phyloP scores from a whole-genome alignment of 495 filamentous ascomycete species.

The Endocarpon pusillum region DNA sequence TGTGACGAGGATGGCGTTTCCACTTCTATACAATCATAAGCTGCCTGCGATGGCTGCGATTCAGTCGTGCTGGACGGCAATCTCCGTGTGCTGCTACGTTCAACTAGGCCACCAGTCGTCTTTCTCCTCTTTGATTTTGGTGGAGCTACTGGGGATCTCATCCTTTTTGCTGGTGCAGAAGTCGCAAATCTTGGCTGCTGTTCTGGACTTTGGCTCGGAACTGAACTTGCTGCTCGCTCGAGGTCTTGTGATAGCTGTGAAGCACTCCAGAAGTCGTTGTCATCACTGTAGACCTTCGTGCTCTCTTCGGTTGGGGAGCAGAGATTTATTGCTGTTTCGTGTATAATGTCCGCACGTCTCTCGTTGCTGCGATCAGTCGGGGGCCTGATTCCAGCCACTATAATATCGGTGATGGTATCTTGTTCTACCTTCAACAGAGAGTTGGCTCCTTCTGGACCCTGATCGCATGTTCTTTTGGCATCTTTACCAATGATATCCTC shows the following conservation, averaged over 20 bases:
- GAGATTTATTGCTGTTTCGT: constrained; percentile 5
- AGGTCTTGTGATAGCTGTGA: constrained; percentile 30
- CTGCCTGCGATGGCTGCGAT: neutral
- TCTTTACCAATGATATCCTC: too few species aligned
- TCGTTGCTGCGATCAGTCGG: neutral
- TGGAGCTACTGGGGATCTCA: too few species aligned
- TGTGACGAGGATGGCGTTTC: neutral
- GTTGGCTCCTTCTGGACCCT: constrained; percentile 1
- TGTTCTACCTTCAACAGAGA: constrained; percentile 2
- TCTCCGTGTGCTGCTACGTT: constrained; percentile 5
- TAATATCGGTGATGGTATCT: neutral
- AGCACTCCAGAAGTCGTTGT: constrained; percentile 25
- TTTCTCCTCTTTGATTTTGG: constrained; percentile 28
- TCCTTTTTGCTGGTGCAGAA: constrained; percentile 7
- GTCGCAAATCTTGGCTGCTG: constrained; percentile 1
- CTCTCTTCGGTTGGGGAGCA: constrained; percentile 14
- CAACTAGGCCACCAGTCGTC: constrained; percentile 13
- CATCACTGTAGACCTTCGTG: constrained; percentile 15
- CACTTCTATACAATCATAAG: neutral
- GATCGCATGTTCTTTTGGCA: constrained; percentile 5
- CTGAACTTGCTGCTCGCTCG: constrained; percentile 18
- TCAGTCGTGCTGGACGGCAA: neutral
- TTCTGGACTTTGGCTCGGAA: constrained; percentile 4
- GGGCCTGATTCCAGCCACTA: neutral
- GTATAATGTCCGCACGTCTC: neutral